A percentile compares a stretch with the other conserved stretches of the same genome.
These are phyloP conservation scores for Chloromonas sp. DNA, from an alignment of 163 green algal species.

Conservation along the genomic window DNA sequence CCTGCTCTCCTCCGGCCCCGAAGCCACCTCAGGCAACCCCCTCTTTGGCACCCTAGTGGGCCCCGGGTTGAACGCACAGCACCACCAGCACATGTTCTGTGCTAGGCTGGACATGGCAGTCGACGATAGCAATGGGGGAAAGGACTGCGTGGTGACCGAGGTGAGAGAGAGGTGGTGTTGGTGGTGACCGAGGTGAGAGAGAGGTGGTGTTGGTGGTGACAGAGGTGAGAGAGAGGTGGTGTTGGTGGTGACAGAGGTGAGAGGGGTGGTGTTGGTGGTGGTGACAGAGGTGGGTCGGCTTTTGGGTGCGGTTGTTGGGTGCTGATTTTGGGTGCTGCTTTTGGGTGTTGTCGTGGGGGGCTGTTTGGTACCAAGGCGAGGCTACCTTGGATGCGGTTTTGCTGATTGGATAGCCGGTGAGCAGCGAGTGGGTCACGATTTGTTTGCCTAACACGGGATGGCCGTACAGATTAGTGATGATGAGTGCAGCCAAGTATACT, in stretches of 20 bases:
- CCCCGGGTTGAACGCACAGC: slow-evolving; percentile 50
- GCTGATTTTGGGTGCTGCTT: too few species aligned
- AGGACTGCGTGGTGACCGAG: slow-evolving; percentile 46
- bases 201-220: slow-evolving; percentile 24
- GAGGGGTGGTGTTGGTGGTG: background rate
- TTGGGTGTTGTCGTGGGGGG: too few species aligned
- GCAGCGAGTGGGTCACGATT: too few species aligned
- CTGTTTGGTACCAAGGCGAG: too few species aligned
- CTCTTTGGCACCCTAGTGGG: slow-evolving; percentile 15
- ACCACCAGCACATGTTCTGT: slow-evolving; percentile 81
- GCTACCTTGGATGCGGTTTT: too few species aligned
- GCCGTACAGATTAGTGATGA: too few species aligned
- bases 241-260: slow-evolving; percentile 48
- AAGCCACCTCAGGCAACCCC: background rate
- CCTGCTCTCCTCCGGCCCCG: slow-evolving; percentile 48
- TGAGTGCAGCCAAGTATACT: too few species aligned
- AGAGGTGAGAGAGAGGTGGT: slow-evolving; percentile 32
- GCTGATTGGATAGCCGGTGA: too few species aligned
- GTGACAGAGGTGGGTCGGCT: background rate
- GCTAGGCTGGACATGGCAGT: slow-evolving; percentile 71
- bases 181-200: slow-evolving; percentile 47
- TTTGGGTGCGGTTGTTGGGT: background rate
- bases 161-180: slow-evolving; percentile 11
- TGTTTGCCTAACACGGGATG: too few species aligned
- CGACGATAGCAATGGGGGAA: slow-evolving; percentile 54